Conservation (phyloP, 2,329 filamentous ascomycete species). For the Pseudogymnoascus sp. region DNA sequence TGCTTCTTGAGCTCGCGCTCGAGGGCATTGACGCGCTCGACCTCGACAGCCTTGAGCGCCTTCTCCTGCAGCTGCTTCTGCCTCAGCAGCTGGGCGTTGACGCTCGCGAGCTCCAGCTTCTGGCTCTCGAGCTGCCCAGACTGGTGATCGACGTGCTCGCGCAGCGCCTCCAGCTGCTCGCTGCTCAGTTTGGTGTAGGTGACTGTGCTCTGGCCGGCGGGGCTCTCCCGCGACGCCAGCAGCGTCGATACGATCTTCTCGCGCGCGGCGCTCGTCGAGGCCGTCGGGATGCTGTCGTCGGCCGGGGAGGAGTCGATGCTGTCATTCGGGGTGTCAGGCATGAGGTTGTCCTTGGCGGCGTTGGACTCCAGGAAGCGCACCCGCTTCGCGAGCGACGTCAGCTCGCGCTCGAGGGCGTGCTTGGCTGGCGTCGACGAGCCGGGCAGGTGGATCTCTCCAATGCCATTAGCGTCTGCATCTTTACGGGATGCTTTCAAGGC, state of each 20-base stretch:
- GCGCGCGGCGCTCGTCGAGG: slow-evolving; percentile 27
- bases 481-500: slow-evolving; percentile 15
- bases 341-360: slow-evolving; percentile 51
- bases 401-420: slow-evolving; percentile 69
- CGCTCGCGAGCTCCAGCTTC: slow-evolving; percentile 73
- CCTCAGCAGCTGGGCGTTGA: slow-evolving; percentile 76
- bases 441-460: slow-evolving; percentile 54
- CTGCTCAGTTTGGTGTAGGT: slow-evolving; percentile 50
- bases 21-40: slow-evolving; percentile 77
- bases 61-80: slow-evolving; percentile 79
- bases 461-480: slow-evolving; percentile 15
- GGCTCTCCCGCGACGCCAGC: slow-evolving; percentile 22
- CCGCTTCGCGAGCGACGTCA: slow-evolving; percentile 67
- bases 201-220: slow-evolving; percentile 19
- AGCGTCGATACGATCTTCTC: slow-evolving; percentile 34
- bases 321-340: slow-evolving; percentile 80
- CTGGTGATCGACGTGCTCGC: slow-evolving; percentile 88
- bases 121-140: slow-evolving; percentile 85
- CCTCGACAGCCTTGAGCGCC: slow-evolving; percentile 73
- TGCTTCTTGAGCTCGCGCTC: slow-evolving; percentile 95
- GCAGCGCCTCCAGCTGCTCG: slow-evolving; percentile 75
- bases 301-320: slow-evolving; percentile 58
- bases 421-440: slow-evolving; percentile 71
- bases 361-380: slow-evolving; percentile 77
- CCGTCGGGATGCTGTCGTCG: slow-evolving; percentile 41